phyloP scores from a whole-genome alignment of 2,329 filamentous ascomycete genomes.

The Colletotrichum gigasporum region DNA sequence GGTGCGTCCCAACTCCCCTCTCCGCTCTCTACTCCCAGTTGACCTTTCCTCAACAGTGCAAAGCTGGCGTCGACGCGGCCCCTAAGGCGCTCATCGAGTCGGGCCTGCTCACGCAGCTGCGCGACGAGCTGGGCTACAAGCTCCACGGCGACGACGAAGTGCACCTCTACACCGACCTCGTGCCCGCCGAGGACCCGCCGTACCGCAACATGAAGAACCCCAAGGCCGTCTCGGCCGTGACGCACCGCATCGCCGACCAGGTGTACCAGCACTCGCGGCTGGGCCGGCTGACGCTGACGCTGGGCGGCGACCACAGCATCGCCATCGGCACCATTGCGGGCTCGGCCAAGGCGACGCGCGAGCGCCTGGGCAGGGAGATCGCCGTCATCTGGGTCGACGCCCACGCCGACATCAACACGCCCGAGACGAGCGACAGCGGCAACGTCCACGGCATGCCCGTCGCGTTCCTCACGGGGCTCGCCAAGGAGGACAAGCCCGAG shows the following conservation, averaged over 20 bases:
- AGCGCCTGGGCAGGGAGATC: slow-evolving; percentile 83
- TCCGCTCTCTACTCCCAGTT: neutral
- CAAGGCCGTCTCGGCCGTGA: slow-evolving; percentile 85
- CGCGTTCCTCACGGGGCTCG: slow-evolving; percentile 87
- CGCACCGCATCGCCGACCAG: slow-evolving; percentile 79
- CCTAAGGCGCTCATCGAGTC: slow-evolving; percentile 89
- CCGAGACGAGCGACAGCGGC: slow-evolving; percentile 87
- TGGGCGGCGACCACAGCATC: slow-evolving; percentile 96
- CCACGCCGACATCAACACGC: slow-evolving; percentile 97
- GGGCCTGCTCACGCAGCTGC: slow-evolving; percentile 85
- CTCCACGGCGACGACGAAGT: slow-evolving; percentile 85
- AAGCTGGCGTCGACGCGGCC: slow-evolving; percentile 90
- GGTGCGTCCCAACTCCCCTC: slow-evolving; percentile 60
- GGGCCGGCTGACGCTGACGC: slow-evolving; percentile 88
- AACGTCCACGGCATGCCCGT: slow-evolving; percentile 99
- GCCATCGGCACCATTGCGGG: slow-evolving; percentile 94
- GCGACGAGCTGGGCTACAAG: slow-evolving; percentile 87
- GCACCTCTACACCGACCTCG: slow-evolving; percentile 81
- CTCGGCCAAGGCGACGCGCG: slow-evolving; percentile 84
- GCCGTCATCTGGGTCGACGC: slow-evolving; percentile 99
- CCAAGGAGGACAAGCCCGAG: slow-evolving; percentile 77
- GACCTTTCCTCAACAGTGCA: slow-evolving; percentile 66
- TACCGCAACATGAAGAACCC: slow-evolving; percentile 96
- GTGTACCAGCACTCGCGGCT: slow-evolving; percentile 86
- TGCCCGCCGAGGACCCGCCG: slow-evolving; percentile 77